These are phyloP conservation scores for Byssochlamys sp. DNA, from an alignment of 2,329 filamentous ascomycete species.

Conservation along the genomic window DNA sequence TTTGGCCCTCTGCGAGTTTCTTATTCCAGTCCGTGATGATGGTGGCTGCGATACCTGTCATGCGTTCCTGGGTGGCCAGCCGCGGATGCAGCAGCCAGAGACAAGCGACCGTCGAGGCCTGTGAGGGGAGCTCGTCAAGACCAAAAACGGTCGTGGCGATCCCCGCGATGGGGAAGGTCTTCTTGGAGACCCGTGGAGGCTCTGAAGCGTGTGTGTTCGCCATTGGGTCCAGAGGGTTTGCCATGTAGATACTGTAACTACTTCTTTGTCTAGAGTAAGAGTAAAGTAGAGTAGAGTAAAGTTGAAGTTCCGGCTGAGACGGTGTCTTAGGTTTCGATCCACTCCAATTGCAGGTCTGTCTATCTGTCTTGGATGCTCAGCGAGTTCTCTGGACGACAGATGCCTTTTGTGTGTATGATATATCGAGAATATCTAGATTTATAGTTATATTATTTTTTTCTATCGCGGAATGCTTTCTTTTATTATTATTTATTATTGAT, in stretches of 20 bases:
- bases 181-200: conserved; percentile 47
- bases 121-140: conserved; percentile 58
- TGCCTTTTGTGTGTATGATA: too few relatives aligned
- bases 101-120: conserved; percentile 54
- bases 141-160: conserved; percentile 73
- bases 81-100: conserved; percentile 90
- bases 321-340: background rate
- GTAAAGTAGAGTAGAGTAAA: background rate
- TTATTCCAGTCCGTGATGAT: conserved; percentile 60
- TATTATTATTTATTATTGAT: background rate
- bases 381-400: too few relatives aligned
- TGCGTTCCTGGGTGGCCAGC: conserved; percentile 58
- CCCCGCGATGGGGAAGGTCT: conserved; percentile 63
- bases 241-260: conserved; percentile 14
- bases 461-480: too few relatives aligned
- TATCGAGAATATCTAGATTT: too few relatives aligned
- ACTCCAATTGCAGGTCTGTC: too few relatives aligned
- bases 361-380: too few relatives aligned
- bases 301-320: background rate
- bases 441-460: background rate
- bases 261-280: background rate
- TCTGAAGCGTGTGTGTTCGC: conserved; percentile 18
- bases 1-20: conserved; percentile 22
- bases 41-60: conserved; percentile 64
- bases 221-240: conserved; percentile 27